These are phyloP conservation scores for Keithomyces neogunnii DNA, from an alignment of 2,329 filamentous ascomycete species.

Conservation along the genomic window DNA sequence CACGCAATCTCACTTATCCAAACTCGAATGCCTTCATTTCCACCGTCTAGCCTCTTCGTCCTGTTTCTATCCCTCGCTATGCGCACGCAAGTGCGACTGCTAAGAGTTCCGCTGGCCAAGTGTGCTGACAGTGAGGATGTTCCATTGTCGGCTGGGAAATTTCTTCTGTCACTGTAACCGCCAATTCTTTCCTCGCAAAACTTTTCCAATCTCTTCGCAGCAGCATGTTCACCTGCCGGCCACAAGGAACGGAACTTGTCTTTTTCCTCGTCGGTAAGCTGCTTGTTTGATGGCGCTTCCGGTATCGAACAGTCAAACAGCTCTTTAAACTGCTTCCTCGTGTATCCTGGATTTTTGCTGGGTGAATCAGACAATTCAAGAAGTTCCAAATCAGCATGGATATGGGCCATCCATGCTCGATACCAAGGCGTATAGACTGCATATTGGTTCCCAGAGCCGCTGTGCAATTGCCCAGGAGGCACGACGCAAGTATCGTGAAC, in stretches of 20 bases:
- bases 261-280: slow-evolving; percentile 48
- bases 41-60: slow-evolving; percentile 56
- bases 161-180: slow-evolving; percentile 55
- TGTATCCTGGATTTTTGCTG: slow-evolving; percentile 21
- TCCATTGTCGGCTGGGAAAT: slow-evolving; percentile 51
- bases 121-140: slow-evolving; percentile 69
- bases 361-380: slow-evolving; percentile 51
- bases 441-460: slow-evolving; percentile 67
- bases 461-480: slow-evolving; percentile 58
- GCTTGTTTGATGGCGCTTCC: slow-evolving; percentile 53
- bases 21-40: slow-evolving; percentile 53
- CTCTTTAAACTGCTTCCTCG: slow-evolving; percentile 35
- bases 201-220: slow-evolving; percentile 49
- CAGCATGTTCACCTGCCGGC: slow-evolving; percentile 71
- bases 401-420: slow-evolving; percentile 62
- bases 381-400: slow-evolving; percentile 61
- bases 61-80: slow-evolving; percentile 55
- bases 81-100: slow-evolving; percentile 57
- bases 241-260: slow-evolving; percentile 51
- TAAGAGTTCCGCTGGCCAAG: slow-evolving; percentile 59
- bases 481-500: slow-evolving; percentile 80
- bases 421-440: slow-evolving; percentile 82
- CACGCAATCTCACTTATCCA: slow-evolving; percentile 83
- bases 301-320: slow-evolving; percentile 58
- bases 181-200: slow-evolving; percentile 59